A percentile compares a stretch with the other conserved stretches of the same genome.
Conservation (phyloP, 2,329 filamentous ascomycete genomes). For the Arthrobotrys iridis region DNA sequence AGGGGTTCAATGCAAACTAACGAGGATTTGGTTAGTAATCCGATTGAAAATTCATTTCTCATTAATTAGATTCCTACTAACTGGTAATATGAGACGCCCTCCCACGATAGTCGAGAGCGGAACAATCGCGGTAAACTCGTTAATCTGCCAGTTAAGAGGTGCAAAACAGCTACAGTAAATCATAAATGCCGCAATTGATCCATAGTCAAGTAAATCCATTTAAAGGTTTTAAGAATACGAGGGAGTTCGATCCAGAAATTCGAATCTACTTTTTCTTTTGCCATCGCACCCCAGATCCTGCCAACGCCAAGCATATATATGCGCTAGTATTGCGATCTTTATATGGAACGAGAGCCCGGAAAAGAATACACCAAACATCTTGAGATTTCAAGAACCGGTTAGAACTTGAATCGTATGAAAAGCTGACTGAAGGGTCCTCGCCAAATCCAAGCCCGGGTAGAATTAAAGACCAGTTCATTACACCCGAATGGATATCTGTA, state of each 20-base stretch:
- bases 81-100: constrained; percentile 69
- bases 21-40: constrained; percentile 58
- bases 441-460: constrained; percentile 70
- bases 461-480: constrained; percentile 76
- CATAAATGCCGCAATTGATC: constrained; percentile 57
- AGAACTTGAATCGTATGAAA: constrained; percentile 71
- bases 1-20: constrained; percentile 61
- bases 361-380: constrained; percentile 63
- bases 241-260: constrained; percentile 36
- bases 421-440: constrained; percentile 73
- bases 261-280: constrained; percentile 43
- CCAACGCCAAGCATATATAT: constrained; percentile 64
- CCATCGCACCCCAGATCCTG: constrained; percentile 60
- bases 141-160: constrained; percentile 68
- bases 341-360: constrained; percentile 54
- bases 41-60: not conserved
- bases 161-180: constrained; percentile 57
- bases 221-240: constrained; percentile 33
- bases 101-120: constrained; percentile 67
- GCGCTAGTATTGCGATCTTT: constrained; percentile 52
- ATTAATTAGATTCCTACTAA: constrained; percentile 60
- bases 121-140: constrained; percentile 69
- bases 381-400: too few relatives aligned
- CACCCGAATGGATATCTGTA: constrained; percentile 65
- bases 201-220: constrained; percentile 56